A percentile compares a stretch with the other conserved stretches of the same genome.
phyloP scores from a whole-genome alignment of 805 yeast genomes.

The Barnettozyma salicaria region DNA sequence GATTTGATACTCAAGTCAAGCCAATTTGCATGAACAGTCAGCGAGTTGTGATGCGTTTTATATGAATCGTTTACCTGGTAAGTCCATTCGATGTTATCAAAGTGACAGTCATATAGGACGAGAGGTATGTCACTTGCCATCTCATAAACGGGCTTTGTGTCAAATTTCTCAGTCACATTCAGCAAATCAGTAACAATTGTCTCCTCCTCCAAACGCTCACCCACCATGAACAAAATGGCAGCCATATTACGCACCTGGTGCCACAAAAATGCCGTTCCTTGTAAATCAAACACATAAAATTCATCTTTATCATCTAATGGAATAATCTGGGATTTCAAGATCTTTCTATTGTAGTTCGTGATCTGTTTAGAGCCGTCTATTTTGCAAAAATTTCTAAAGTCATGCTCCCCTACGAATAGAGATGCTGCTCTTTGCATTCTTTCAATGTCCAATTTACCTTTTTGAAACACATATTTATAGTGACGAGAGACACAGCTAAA shows the following conservation, averaged over 20 bases:
- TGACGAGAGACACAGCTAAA: conserved; percentile 86
- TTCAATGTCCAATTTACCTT: conserved; percentile 48
- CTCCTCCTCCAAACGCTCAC: conserved; percentile 67
- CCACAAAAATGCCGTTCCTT: conserved; percentile 92
- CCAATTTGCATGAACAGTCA: conserved; percentile 45
- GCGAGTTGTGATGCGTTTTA: no score
- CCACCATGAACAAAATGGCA: conserved; percentile 74
- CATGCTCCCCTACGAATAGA: conserved; percentile 67
- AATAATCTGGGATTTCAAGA: conserved; percentile 47
- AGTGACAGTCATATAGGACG: conserved; percentile 79
- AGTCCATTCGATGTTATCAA: conserved; percentile 64
- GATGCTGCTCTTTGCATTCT: conserved; percentile 65
- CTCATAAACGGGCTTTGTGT: conserved; percentile 71
- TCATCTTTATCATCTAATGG: conserved; percentile 34
- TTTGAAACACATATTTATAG: conserved; percentile 72
- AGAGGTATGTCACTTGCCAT: conserved; percentile 91
- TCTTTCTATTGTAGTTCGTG: conserved; percentile 63
- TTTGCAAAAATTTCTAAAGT: conserved; percentile 91
- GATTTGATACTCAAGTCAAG: conserved; percentile 54
- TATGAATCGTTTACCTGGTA: conserved; percentile 25
- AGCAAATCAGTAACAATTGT: conserved; percentile 51
- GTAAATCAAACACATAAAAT: conserved; percentile 64
- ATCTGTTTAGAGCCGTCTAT: conserved; percentile 93
- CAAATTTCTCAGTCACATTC: conserved; percentile 43
- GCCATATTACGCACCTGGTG: conserved; percentile 97